A percentile compares a stretch with the other conserved stretches of the same genome.
phyloP scores from a whole-genome alignment of 2,329 filamentous ascomycete species.

The Sclerotinia minor region DNA sequence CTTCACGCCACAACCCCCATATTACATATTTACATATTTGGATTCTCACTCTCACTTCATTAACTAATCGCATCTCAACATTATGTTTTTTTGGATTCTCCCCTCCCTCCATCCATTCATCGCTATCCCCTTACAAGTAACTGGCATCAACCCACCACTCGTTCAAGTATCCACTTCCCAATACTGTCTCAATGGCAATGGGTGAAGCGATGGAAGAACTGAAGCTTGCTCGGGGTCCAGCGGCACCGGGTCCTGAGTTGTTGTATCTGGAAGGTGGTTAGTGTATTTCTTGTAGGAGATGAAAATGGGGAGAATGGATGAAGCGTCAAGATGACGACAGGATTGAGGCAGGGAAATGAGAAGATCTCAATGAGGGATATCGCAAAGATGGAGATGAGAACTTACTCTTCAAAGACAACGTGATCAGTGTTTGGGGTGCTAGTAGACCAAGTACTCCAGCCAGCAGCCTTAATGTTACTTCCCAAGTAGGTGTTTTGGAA shows the following conservation, averaged over 20 bases:
- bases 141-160: conserved; percentile 33
- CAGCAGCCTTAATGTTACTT: conserved; percentile 51
- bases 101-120: not conserved
- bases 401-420: conserved; percentile 5
- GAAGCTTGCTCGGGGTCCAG: conserved; percentile 29
- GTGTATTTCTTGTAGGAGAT: not conserved
- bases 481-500: conserved; percentile 51
- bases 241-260: conserved; percentile 51
- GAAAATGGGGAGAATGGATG: not conserved
- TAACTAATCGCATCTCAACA: not conserved
- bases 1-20: too few species aligned
- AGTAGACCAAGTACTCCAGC: conserved; percentile 52
- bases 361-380: not conserved
- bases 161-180: conserved; percentile 26
- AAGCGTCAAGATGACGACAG: too few species aligned
- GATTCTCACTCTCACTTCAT: not conserved
- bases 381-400: not conserved
- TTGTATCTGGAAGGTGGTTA: not conserved
- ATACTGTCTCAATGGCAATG: conserved; percentile 24
- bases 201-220: conserved; percentile 23
- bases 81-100: not conserved
- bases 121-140: conserved; percentile 3
- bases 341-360: not conserved
- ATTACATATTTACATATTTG: not conserved
- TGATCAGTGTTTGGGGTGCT: conserved; percentile 31